Base-by-base conservation (phyloP, 23 red algal genomes). In the Gracilaria caudata region DNA sequence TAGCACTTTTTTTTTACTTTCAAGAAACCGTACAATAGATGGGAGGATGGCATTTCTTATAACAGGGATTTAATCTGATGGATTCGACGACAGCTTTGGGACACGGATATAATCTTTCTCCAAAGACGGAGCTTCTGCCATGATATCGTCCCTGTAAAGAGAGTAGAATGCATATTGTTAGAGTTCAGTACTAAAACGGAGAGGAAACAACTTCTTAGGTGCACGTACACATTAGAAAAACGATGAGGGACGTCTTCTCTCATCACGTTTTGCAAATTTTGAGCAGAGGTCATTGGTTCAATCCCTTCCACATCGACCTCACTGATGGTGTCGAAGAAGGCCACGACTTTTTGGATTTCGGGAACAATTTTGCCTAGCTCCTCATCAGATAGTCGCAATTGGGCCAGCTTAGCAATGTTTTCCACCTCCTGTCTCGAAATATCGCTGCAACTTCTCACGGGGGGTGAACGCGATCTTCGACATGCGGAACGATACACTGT, bases 51-150 rank as follows among this genome's bases (percentile, higher is more conserved):
- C n/a, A n/a, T n/a, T n/a, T n/a, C n/a, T n/a, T n/a, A n/a, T n/a
- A n/a, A n/a, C n/a, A n/a, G n/a, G n/a, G n/a, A n/a, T n/a, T 38
- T 74, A 86, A 38, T 86, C 82, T 39, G 64, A 70, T 33, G 29
- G 21, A 41, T 68, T 73, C 36, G 84, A 89, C 11, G 66, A 64
- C 12, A 91, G 60, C 38, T 82, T 91, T 29, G 87, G 87, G 16
- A 91, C 87, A 12, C 74, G 74, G 26, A 91, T 74, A 30, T 58
- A 91, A 19, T 91, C 87, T 43, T 58, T 91, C 35, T 91, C 87
- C 17, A 46, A 9, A 68, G 9, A 60, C 24, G 87, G 87, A 54
- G 54, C 87, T 75, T 91, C 64, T 12, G 43, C 44, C 87, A 91
- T 56, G 6, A 91, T 82, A 13, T 33, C 75, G 38, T 91, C 87